These are phyloP conservation scores for Elymus sibiricus DNA, from an alignment of 176 grass and related monocot genomes.

Conservation along the genomic window DNA sequence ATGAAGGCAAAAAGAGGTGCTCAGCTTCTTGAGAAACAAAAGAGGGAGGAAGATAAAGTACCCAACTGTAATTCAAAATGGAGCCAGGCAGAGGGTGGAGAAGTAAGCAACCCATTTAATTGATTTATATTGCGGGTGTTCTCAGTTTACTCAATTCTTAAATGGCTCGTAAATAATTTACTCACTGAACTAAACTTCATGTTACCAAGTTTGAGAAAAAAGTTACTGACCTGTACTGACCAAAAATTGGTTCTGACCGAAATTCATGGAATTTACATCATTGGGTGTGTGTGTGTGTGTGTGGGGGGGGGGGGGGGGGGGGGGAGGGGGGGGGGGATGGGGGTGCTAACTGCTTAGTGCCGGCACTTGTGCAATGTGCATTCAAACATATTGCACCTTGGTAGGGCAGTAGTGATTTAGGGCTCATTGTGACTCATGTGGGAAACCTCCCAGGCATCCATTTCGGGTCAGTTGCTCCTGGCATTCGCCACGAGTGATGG, in stretches of 20 bases:
- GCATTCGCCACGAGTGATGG: background rate
- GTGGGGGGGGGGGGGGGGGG: too few species aligned
- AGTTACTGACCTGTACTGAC: too few species aligned
- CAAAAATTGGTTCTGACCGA: background rate
- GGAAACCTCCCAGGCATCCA: background rate
- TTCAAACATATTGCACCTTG: background rate
- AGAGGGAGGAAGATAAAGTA: slow-evolving; percentile 80
- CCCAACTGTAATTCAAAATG: slow-evolving; percentile 91
- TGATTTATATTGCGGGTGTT: background rate
- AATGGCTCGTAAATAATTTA: background rate
- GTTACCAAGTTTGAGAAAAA: too few species aligned
- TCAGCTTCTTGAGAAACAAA: slow-evolving; percentile 88
- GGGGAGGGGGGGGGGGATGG: too few species aligned
- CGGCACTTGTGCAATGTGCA: background rate
- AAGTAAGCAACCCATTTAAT: slow-evolving; percentile 44
- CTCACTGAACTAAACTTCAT: too few species aligned
- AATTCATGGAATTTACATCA: background rate
- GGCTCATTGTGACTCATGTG: background rate
- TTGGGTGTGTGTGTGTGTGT: too few species aligned
- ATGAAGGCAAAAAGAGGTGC: slow-evolving; percentile 89
- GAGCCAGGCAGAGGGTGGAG: slow-evolving; percentile 81
- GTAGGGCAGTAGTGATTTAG: background rate
- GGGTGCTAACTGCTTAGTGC: background rate
- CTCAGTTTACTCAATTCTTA: background rate
- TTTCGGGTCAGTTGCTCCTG: background rate